Evolutionary conservation across 805 yeast genomes (phyloP).

Genomic region (Barnettozyma californica): DNA sequence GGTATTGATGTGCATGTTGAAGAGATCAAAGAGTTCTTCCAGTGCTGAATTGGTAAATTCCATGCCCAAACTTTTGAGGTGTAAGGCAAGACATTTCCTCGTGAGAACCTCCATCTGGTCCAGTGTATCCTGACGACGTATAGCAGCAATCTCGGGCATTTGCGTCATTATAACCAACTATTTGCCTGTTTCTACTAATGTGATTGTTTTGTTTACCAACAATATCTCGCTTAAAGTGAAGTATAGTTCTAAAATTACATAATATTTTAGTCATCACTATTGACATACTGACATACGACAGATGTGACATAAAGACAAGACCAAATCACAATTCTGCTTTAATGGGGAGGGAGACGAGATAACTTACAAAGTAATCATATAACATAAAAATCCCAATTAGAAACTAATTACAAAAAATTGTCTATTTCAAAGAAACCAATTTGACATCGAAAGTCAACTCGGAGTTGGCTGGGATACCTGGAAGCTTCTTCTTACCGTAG

Average conservation of each 20-base stretch:
- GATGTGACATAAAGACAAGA: too few species aligned
- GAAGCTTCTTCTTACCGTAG: slow-evolving; percentile 88
- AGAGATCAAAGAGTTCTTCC: slow-evolving; percentile 32
- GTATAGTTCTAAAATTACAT: too few species aligned
- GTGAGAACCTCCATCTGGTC: slow-evolving; percentile 29
- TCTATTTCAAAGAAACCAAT: slow-evolving; percentile 80
- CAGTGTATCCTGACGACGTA: slow-evolving; percentile 7
- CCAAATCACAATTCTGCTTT: too few species aligned
- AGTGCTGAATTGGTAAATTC: slow-evolving; percentile 32
- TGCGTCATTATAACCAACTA: neutral
- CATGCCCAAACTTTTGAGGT: slow-evolving; percentile 30
- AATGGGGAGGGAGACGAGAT: neutral
- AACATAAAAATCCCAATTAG: neutral
- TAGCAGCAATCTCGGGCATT: neutral
- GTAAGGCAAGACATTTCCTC: slow-evolving; percentile 32
- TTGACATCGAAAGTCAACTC: slow-evolving; percentile 95
- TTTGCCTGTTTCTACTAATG: neutral
- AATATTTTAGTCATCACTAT: too few species aligned
- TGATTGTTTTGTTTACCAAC: neutral
- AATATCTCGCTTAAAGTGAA: too few species aligned
- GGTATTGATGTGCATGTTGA: slow-evolving; percentile 32
- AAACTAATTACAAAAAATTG: neutral
- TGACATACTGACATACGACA: too few species aligned
- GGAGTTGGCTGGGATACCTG: slow-evolving; percentile 97
- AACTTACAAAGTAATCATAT: too few species aligned